phyloP scores from a whole-genome alignment of 2,329 filamentous ascomycete genomes.

The Rhynchosporium secalis region DNA sequence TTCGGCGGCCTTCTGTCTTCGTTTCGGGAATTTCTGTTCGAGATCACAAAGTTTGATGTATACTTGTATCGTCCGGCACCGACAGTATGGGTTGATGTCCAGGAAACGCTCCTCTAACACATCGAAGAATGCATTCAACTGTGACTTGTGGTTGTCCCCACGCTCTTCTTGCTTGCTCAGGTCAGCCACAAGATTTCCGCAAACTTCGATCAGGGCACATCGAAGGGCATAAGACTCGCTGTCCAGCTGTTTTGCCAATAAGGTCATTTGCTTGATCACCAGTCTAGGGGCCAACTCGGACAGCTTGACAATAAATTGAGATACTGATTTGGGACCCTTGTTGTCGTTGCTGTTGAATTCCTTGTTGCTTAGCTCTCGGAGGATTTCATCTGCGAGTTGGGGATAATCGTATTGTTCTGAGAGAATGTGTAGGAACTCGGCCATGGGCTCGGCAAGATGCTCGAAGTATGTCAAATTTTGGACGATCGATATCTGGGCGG shows the following conservation, averaged over 20 bases:
- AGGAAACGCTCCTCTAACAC: conserved; percentile 94
- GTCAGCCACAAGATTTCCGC: conserved; percentile 89
- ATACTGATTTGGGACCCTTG: conserved; percentile 93
- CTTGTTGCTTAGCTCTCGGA: conserved; percentile 93
- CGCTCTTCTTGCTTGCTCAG: conserved; percentile 89
- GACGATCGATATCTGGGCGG: conserved; percentile 95
- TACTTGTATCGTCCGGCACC: conserved; percentile 88
- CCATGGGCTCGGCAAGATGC: conserved; percentile 98
- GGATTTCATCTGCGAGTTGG: conserved; percentile 88
- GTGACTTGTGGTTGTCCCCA: conserved; percentile 88
- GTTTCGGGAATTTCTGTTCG: conserved; percentile 94
- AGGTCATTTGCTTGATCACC: conserved; percentile 96
- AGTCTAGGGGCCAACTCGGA: conserved; percentile 88
- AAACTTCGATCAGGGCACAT: conserved; percentile 93
- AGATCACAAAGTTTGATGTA: conserved; percentile 89
- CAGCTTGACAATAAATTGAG: conserved; percentile 86
- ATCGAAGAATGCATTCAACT: conserved; percentile 96
- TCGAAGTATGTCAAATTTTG: conserved; percentile 98
- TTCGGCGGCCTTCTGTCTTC: conserved; percentile 83
- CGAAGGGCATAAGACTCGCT: conserved; percentile 96
- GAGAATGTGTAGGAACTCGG: conserved; percentile 93
- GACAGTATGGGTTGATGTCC: conserved; percentile 94
- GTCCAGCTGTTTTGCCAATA: conserved; percentile 90
- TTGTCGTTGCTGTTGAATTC: conserved; percentile 98
- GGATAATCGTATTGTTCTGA: conserved; percentile 97